phyloP scores from a whole-genome alignment of 2,329 filamentous ascomycete genomes.

The Scedosporium apiospermum region DNA sequence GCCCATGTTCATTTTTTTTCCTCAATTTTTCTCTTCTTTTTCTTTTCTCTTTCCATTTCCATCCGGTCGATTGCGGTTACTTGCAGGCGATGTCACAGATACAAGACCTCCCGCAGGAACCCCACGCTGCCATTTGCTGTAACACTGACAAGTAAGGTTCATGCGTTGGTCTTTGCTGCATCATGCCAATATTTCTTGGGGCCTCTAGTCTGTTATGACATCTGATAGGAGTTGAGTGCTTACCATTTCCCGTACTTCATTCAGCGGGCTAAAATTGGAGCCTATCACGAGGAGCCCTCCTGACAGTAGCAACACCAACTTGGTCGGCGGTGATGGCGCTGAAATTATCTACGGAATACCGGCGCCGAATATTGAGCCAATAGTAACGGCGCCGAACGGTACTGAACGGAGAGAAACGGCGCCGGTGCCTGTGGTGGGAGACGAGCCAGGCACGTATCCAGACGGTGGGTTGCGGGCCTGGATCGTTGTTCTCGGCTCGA shows the following conservation, averaged over 20 bases:
- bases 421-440: neutral
- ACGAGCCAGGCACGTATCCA: slow-evolving; percentile 26
- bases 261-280: neutral
- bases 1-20: no score
- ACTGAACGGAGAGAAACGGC: neutral
- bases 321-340: neutral
- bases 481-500: slow-evolving; percentile 70
- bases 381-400: neutral
- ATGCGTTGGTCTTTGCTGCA: neutral
- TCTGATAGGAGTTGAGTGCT: neutral
- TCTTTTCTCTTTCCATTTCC: neutral
- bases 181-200: neutral
- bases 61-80: neutral
- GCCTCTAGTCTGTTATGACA: neutral
- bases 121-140: neutral
- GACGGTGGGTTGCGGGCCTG: slow-evolving; percentile 66
- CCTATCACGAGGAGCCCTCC: neutral
- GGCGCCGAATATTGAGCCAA: neutral
- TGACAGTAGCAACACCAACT: neutral
- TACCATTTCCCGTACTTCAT: neutral
- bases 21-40: neutral
- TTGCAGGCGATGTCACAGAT: slow-evolving; percentile 2
- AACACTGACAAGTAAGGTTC: neutral
- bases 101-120: neutral
- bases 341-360: neutral